Conservation (phyloP, 768 basidiomycete genomes). For the Porphyrellus cyaneotinctus region DNA sequence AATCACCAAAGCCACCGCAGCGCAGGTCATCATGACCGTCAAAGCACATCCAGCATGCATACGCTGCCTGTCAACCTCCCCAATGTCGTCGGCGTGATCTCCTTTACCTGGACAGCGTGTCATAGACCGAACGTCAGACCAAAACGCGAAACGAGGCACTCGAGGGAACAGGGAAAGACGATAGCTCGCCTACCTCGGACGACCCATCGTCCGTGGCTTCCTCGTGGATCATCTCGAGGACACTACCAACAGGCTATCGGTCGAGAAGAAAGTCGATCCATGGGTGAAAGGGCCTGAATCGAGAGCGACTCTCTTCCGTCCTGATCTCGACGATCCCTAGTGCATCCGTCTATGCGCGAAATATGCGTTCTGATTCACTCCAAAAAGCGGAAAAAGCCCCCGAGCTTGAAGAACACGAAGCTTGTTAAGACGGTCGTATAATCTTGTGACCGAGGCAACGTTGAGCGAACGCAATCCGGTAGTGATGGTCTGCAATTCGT, state of each 20-base stretch:
- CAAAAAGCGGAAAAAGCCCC: background rate
- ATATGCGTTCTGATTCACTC: background rate
- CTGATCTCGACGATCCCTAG: background rate
- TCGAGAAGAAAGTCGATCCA: background rate
- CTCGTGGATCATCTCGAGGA: background rate
- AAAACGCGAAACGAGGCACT: background rate
- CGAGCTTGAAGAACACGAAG: background rate
- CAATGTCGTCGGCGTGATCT: background rate
- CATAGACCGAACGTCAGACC: background rate
- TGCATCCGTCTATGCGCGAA: background rate
- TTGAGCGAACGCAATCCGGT: background rate
- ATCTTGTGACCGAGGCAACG: background rate
- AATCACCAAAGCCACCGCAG: too few species aligned
- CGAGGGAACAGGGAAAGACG: background rate
- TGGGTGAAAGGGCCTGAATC: background rate
- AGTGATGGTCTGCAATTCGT: background rate
- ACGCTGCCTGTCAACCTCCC: background rate
- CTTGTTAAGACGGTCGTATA: background rate
- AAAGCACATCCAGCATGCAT: constrained; percentile 8
- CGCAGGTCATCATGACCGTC: too few species aligned
- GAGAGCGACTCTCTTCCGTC: background rate
- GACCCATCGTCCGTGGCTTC: background rate
- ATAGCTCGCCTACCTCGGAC: background rate
- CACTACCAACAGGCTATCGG: too few species aligned
- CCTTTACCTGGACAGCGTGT: constrained; percentile 1